Percentiles rank a stretch among this genome's conserved stretches.
Conservation (phyloP, 1,139 yeast genomes). For the Geotrichum bryndzae region DNA sequence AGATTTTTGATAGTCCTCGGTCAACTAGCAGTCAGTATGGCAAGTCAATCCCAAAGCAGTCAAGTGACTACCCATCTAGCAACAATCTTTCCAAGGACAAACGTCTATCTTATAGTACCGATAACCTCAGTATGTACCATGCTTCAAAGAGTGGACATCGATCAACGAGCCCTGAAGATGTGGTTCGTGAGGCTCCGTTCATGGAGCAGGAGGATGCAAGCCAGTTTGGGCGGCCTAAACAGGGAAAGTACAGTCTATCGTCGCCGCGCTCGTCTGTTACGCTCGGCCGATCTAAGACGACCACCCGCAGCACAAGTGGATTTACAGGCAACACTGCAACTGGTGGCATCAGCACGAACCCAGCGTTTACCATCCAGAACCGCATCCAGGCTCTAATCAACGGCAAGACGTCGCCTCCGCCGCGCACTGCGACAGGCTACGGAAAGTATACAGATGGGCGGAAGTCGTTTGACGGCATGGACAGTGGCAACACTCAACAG, state of each 20-base stretch:
- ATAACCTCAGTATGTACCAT: constrained; percentile 20
- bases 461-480: background rate
- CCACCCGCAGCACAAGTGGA: background rate
- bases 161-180: constrained; percentile 2
- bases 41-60: background rate
- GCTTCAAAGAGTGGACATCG: background rate
- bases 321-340: constrained; percentile 13
- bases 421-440: constrained; percentile 64
- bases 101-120: constrained; percentile 23
- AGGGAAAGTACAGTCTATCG: constrained; percentile 19
- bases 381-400: constrained; percentile 58
- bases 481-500: background rate
- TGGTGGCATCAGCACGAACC: constrained; percentile 17
- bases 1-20: constrained; percentile 22
- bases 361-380: constrained; percentile 43
- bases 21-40: constrained; percentile 6
- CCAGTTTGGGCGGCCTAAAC: constrained; percentile 12
- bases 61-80: background rate
- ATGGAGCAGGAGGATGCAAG: constrained; percentile 15
- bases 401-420: constrained; percentile 40
- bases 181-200: constrained; percentile 15
- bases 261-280: constrained; percentile 21
- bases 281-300: constrained; percentile 2
- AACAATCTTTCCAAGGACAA: constrained; percentile 7
- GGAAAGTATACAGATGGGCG: constrained; percentile 57